Conservation (phyloP, 306 rosid genomes). For the Medicago lupulina region DNA sequence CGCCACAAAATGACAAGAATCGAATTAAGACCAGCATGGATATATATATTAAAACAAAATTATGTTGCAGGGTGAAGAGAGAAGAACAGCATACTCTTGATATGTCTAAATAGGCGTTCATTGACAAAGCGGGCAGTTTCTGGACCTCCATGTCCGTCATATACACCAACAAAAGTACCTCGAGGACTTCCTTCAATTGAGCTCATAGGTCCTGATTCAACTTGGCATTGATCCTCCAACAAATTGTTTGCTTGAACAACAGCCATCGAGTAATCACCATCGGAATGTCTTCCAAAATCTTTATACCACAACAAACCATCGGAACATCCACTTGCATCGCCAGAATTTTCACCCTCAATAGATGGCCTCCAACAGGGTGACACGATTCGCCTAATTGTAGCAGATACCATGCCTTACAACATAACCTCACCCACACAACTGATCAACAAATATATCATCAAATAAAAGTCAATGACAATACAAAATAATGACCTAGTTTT, state of each 20-base stretch:
- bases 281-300: slow-evolving; percentile 73
- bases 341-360: slow-evolving; percentile 63
- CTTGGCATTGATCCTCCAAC: slow-evolving; percentile 95
- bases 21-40: not conserved
- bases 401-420: slow-evolving; percentile 92
- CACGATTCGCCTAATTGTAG: slow-evolving; percentile 70
- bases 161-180: slow-evolving; percentile 90
- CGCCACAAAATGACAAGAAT: not conserved
- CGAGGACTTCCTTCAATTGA: slow-evolving; percentile 56
- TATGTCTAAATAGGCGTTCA: slow-evolving; percentile 65
- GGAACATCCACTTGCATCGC: slow-evolving; percentile 67
- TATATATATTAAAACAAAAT: slow-evolving; percentile 4
- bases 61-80: slow-evolving; percentile 9
- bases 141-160: slow-evolving; percentile 99
- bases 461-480: slow-evolving; percentile 41
- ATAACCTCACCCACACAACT: slow-evolving; percentile 77
- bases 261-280: slow-evolving; percentile 96
- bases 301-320: slow-evolving; percentile 88
- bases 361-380: slow-evolving; percentile 80
- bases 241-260: slow-evolving; percentile 91
- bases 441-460: slow-evolving; percentile 57
- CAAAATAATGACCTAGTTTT: slow-evolving; percentile 44
- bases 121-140: slow-evolving; percentile 83
- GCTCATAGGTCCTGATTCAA: slow-evolving; percentile 87
- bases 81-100: slow-evolving; percentile 68